These are phyloP conservation scores for Didymella pomorum DNA, from an alignment of 2,329 filamentous ascomycete species.

Conservation along the genomic window DNA sequence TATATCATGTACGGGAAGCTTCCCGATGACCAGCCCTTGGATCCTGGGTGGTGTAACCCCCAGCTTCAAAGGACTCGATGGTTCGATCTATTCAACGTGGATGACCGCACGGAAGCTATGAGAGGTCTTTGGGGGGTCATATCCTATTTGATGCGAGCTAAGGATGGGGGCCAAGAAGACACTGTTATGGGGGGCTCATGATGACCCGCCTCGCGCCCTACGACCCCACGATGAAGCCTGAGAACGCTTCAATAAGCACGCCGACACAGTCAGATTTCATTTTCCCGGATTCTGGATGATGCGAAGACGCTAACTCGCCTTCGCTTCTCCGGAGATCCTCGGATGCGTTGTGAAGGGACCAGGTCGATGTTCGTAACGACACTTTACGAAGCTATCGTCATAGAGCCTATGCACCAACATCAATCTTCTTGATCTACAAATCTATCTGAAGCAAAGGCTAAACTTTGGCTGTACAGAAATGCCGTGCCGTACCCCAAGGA, in stretches of 20 bases:
- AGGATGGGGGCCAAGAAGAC: constrained; percentile 16
- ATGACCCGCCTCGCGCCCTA: background rate
- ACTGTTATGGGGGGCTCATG: constrained; percentile 6
- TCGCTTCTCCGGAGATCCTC: constrained; percentile 4
- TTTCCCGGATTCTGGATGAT: background rate
- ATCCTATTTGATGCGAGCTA: constrained; percentile 57
- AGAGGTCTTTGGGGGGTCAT: constrained; percentile 66
- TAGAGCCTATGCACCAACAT: background rate
- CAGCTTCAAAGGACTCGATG: constrained; percentile 64
- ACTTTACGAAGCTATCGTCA: background rate
- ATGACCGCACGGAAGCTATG: constrained; percentile 65
- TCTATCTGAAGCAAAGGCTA: constrained; percentile 9
- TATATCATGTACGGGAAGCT: constrained; percentile 58
- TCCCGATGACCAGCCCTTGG: constrained; percentile 33
- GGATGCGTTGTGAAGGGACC: background rate
- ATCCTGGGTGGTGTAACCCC: constrained; percentile 59
- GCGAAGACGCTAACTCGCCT: background rate
- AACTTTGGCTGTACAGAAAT: background rate
- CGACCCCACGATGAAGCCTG: background rate
- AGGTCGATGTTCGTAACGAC: constrained; percentile 2
- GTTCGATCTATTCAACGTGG: constrained; percentile 65
- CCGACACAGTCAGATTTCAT: background rate
- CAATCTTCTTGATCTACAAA: background rate
- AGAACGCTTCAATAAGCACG: background rate
- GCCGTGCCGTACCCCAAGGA: background rate